Base-by-base conservation (phyloP, 805 yeast species). In the Candida morakotiae region DNA sequence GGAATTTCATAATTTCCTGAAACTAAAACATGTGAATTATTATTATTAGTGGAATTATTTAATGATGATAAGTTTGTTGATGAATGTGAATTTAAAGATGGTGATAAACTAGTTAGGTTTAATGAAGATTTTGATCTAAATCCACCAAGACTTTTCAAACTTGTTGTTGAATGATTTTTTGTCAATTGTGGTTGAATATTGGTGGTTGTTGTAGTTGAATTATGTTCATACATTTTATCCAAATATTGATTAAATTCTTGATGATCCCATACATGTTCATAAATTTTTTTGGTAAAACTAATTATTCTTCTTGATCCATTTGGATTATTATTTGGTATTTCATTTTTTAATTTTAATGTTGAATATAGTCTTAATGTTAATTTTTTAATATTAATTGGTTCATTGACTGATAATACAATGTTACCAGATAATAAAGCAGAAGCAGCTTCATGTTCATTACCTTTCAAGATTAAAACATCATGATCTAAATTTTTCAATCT, bases 1-100 rank as follows among this genome's bases (percentile, higher is more conserved):
- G 98, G 97, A 49, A 93, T 77, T 52, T 85, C 95, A 54, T 91
- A 88, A 57, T 85, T 85, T 0, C 98, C 98, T 42, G 73, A 77
- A 1, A 69, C 70, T 38, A 84, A 56, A 4, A 70, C 60, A 42
- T 73, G 76, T 22, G 56, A 42, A 4, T 26, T 24, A 7, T 20
- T 23, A 14, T 13, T n/a, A 13, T 43, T 34, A 6, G 38, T 24
- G 5, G 30, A 38, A 4, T 19, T 32, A 28, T 45, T 28, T 21
- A 45, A 41, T 24, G 49, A 35, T 14, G 47, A 33, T n/a, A 43
- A 39, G 9, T 43, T 28, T 37, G 55, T 51, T 3, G 55, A 45
- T 6, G 60, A 42, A 17, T 57, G 37, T 43, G 51, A 56, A 9
- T 58, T 37, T 15, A 58, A 56, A 2, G 64, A 54, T 27, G 32